Percentiles rank a stretch among this genome's conserved stretches.
These are phyloP conservation scores for Candida sanyiensis DNA, from an alignment of 805 yeast genomes.

Conservation along the genomic window DNA sequence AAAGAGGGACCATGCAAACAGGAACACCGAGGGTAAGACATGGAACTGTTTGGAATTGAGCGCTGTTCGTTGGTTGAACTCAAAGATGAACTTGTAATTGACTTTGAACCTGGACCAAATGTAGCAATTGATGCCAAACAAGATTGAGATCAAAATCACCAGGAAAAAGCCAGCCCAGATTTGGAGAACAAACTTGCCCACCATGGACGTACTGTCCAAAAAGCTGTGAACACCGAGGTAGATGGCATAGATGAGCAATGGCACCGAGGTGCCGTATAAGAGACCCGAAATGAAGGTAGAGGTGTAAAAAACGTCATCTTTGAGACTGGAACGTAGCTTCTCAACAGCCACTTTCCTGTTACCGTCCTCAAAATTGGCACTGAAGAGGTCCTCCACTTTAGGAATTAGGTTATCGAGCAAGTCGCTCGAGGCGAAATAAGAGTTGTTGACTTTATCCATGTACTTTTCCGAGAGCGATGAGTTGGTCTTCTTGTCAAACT, in stretches of 20 bases:
- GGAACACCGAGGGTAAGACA: conserved; percentile 54
- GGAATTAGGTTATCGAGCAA: conserved; percentile 57
- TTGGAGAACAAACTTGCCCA: conserved; percentile 63
- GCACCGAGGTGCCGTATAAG: conserved; percentile 62
- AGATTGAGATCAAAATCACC: conserved; percentile 48
- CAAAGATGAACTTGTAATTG: conserved; percentile 89
- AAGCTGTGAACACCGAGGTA: conserved; percentile 43
- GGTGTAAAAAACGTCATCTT: conserved; percentile 31
- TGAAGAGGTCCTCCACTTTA: conserved; percentile 62
- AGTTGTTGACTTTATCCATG: conserved; percentile 49
- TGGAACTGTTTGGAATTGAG: conserved; percentile 62
- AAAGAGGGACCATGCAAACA: conserved; percentile 52
- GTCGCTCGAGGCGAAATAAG: conserved; percentile 60
- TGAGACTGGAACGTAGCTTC: conserved; percentile 48
- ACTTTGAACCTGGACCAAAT: conserved; percentile 73
- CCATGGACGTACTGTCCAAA: conserved; percentile 39
- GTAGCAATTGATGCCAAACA: conserved; percentile 63
- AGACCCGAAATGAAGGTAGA: conserved; percentile 60
- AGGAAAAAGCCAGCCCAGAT: conserved; percentile 91
- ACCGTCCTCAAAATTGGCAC: conserved; percentile 62
- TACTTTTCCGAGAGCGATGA: conserved; percentile 40
- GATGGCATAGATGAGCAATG: conserved; percentile 58
- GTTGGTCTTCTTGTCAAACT: conserved; percentile 72
- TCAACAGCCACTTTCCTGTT: conserved; percentile 65
- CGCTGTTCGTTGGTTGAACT: conserved; percentile 65